Evolutionary conservation across 345 rosid species (phyloP).

Genomic region (Turnera subulata): DNA sequence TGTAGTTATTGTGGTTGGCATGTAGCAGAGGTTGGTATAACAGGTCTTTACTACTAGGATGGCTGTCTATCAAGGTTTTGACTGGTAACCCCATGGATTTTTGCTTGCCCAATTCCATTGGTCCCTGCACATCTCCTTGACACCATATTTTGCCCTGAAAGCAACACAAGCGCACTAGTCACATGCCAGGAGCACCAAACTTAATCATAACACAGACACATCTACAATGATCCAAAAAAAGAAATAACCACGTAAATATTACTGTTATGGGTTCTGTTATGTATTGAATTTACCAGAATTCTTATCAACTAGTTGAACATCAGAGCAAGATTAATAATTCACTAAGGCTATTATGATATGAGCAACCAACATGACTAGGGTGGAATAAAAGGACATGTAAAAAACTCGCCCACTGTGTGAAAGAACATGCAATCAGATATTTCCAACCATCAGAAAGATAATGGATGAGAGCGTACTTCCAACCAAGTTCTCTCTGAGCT

Average conservation of each 20-base stretch:
- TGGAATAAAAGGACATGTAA: neutral
- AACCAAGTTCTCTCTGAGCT: constrained; percentile 82
- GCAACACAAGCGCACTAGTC: neutral
- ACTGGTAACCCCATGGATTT: constrained; percentile 83
- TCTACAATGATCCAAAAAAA: too few relatives aligned
- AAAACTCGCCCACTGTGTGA: neutral
- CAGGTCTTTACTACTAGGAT: neutral
- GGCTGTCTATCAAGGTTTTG: constrained; percentile 34
- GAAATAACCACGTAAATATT: too few relatives aligned
- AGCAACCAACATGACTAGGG: too few relatives aligned
- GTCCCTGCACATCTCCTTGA: constrained; percentile 87
- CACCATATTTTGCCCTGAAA: constrained; percentile 85
- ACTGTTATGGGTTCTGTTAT: too few relatives aligned
- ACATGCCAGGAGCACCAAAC: neutral
- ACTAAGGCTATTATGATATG: too few relatives aligned
- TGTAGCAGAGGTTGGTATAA: neutral
- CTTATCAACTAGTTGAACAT: too few relatives aligned
- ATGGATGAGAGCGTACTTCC: constrained; percentile 60
- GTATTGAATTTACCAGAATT: too few relatives aligned
- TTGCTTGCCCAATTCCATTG: constrained; percentile 95
- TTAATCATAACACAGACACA: neutral
- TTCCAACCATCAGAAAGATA: constrained; percentile 6
- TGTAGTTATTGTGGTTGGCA: neutral
- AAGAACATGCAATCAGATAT: too few relatives aligned
- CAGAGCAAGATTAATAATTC: too few relatives aligned